Conservation (phyloP, 345 rosid genomes). For the Populus nigra region DNA sequence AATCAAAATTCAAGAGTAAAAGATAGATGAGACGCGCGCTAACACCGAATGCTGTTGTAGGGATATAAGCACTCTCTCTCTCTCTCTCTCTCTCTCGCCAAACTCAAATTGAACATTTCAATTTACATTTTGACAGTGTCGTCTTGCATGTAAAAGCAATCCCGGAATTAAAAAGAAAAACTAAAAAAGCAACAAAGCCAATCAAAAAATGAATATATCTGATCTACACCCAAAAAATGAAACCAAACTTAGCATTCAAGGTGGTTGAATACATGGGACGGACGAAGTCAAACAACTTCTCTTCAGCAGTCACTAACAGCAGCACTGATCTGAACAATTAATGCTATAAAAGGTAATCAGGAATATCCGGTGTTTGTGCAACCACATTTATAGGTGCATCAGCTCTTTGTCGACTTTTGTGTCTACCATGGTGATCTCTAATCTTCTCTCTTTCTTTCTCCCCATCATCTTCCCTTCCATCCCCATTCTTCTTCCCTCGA, state of each 20-base stretch:
- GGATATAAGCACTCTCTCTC: not conserved
- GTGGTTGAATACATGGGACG: not conserved
- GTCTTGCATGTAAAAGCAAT: constrained; percentile 2
- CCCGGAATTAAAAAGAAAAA: not conserved
- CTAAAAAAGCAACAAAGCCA: not conserved
- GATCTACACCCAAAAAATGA: not conserved
- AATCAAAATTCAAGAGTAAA: not conserved
- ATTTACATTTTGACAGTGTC: constrained; percentile 1
- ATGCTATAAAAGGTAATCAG: constrained; percentile 75
- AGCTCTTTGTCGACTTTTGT: constrained; percentile 48
- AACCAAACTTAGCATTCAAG: constrained; percentile 1
- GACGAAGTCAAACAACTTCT: not conserved
- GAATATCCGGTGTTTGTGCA: constrained; percentile 46
- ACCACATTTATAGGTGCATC: constrained; percentile 33
- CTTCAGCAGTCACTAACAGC: not conserved
- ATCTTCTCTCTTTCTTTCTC: constrained; percentile 48
- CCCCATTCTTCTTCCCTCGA: constrained; percentile 34
- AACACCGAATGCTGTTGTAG: not conserved
- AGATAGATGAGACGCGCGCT: too few species aligned
- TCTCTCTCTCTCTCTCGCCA: not conserved
- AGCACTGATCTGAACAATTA: not conserved
- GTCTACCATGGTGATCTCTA: constrained; percentile 48
- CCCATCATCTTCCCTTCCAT: constrained; percentile 35
- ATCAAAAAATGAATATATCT: not conserved
- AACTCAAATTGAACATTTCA: constrained; percentile 2